Evolutionary conservation across 2,329 filamentous ascomycete genomes (phyloP).

Genomic region (Ophiosphaerella herpotricha): DNA sequence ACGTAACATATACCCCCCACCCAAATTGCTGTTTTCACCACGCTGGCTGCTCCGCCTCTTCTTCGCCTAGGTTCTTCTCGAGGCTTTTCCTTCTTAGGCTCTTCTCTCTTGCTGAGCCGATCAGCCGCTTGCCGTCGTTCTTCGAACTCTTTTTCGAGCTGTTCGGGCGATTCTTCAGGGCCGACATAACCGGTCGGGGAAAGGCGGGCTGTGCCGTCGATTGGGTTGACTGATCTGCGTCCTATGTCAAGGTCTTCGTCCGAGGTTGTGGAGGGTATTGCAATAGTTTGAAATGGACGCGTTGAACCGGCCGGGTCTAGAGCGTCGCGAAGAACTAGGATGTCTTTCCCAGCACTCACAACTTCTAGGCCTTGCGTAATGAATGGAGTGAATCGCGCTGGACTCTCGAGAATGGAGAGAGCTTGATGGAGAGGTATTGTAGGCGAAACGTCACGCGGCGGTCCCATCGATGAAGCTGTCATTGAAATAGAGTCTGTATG

Average conservation of each 20-base stretch:
- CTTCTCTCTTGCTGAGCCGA: slow-evolving; percentile 3
- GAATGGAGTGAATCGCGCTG: slow-evolving; percentile 37
- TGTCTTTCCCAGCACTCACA: slow-evolving; percentile 31
- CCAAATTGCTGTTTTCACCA: slow-evolving; percentile 39
- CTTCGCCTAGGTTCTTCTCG: slow-evolving; percentile 7
- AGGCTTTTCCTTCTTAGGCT: slow-evolving; percentile 1
- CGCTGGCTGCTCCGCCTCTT: slow-evolving; percentile 19
- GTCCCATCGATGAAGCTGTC: slow-evolving; percentile 25
- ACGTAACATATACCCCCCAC: slow-evolving; percentile 37
- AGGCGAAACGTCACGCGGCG: slow-evolving; percentile 19
- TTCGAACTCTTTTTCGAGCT: slow-evolving; percentile 27
- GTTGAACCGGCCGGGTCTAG: slow-evolving; percentile 10
- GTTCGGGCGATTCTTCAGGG: slow-evolving; percentile 27
- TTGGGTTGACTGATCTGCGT: slow-evolving; percentile 31
- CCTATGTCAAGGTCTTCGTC: not conserved
- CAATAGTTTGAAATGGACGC: slow-evolving; percentile 11
- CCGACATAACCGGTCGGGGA: slow-evolving; percentile 42
- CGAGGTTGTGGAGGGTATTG: not conserved
- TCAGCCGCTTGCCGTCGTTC: slow-evolving; percentile 28
- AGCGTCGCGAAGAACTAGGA: slow-evolving; percentile 36
- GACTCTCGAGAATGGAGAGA: slow-evolving; percentile 29
- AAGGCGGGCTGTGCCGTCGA: slow-evolving; percentile 42
- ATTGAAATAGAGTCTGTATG: slow-evolving; percentile 30
- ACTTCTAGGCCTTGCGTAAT: slow-evolving; percentile 33
- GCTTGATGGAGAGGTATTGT: slow-evolving; percentile 34